A percentile compares a stretch with the other conserved stretches of the same genome.
These are phyloP conservation scores for Lachnellula subtilissima DNA, from an alignment of 2,329 filamentous ascomycete species.

Conservation along the genomic window DNA sequence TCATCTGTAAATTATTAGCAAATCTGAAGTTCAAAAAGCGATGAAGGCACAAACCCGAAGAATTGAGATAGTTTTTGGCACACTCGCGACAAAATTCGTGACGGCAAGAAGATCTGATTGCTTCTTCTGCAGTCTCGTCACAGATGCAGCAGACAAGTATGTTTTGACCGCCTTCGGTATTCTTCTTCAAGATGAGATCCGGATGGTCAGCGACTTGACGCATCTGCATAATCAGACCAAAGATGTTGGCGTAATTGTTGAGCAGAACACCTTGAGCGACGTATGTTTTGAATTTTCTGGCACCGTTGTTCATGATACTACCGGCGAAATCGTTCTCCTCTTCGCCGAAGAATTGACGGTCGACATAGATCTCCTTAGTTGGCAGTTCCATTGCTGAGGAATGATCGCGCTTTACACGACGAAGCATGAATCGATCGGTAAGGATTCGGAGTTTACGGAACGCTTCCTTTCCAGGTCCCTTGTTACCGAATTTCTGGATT, in stretches of 20 bases:
- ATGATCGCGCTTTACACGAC: slow-evolving; percentile 89
- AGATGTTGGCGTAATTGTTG: slow-evolving; percentile 98
- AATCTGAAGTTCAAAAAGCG: background rate
- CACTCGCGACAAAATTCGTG: slow-evolving; percentile 88
- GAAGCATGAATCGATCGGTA: slow-evolving; percentile 91
- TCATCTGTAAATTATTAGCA: slow-evolving; percentile 38
- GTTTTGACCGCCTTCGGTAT: slow-evolving; percentile 81
- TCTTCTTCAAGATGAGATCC: slow-evolving; percentile 86
- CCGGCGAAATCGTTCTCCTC: slow-evolving; percentile 93
- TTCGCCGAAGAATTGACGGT: slow-evolving; percentile 94
- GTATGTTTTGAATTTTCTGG: slow-evolving; percentile 90
- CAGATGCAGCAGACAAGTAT: slow-evolving; percentile 90
- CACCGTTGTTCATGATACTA: slow-evolving; percentile 90
- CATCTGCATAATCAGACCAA: slow-evolving; percentile 99
- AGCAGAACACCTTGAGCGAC: slow-evolving; percentile 90
- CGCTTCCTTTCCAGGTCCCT: slow-evolving; percentile 59
- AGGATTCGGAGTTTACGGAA: slow-evolving; percentile 80
- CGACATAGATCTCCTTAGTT: slow-evolving; percentile 86
- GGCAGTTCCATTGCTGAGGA: slow-evolving; percentile 94
- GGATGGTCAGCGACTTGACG: slow-evolving; percentile 95
- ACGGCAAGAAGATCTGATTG: slow-evolving; percentile 84
- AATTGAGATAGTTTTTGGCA: slow-evolving; percentile 73
- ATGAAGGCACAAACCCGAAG: slow-evolving; percentile 55
- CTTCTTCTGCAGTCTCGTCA: slow-evolving; percentile 92
- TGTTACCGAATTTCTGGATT: slow-evolving; percentile 58